Percentiles rank a stretch among this genome's conserved stretches.
These are phyloP conservation scores for Sphaerostilbella broomeana DNA, from an alignment of 2,329 filamentous ascomycete genomes.

Conservation along the genomic window DNA sequence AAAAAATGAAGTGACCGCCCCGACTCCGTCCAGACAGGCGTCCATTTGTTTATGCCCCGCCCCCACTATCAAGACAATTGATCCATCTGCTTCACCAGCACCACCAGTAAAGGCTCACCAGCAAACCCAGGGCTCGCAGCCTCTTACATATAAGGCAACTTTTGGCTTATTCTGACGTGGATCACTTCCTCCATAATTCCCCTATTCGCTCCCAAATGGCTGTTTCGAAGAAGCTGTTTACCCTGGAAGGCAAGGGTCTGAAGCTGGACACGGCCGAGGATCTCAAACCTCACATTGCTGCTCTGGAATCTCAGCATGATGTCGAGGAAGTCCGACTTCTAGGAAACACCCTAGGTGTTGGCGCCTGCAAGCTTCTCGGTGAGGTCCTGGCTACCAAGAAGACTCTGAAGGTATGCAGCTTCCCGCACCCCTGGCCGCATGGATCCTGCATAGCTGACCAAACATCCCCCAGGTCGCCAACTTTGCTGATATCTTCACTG, in stretches of 20 bases:
- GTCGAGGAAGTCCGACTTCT: conserved; percentile 80
- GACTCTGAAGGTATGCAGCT: conserved; percentile 57
- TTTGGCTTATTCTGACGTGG: conserved; percentile 3
- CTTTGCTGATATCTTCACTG: conserved; percentile 96
- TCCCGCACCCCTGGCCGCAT: not conserved
- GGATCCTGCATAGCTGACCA: not conserved
- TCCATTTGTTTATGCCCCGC: conserved; percentile 21
- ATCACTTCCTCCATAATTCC: conserved; percentile 5
- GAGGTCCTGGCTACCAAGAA: conserved; percentile 80
- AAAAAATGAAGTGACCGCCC: too few species aligned
- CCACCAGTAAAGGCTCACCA: conserved; percentile 3
- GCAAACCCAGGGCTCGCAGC: conserved; percentile 10
- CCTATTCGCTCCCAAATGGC: conserved; percentile 22
- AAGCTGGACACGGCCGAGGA: conserved; percentile 88
- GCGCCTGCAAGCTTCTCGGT: conserved; percentile 78
- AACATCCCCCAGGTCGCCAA: conserved; percentile 58
- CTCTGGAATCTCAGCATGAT: conserved; percentile 62
- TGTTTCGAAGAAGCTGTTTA: conserved; percentile 60
- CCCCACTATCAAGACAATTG: conserved; percentile 22
- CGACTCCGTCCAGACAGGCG: too few species aligned
- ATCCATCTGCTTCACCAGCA: conserved; percentile 7
- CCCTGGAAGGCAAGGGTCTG: conserved; percentile 82
- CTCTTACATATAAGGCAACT: conserved; percentile 10
- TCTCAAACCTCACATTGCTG: conserved; percentile 74
- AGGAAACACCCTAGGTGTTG: conserved; percentile 89